Base-by-base conservation (phyloP, 805 yeast species). In the Candida arabinofermentans region DNA sequence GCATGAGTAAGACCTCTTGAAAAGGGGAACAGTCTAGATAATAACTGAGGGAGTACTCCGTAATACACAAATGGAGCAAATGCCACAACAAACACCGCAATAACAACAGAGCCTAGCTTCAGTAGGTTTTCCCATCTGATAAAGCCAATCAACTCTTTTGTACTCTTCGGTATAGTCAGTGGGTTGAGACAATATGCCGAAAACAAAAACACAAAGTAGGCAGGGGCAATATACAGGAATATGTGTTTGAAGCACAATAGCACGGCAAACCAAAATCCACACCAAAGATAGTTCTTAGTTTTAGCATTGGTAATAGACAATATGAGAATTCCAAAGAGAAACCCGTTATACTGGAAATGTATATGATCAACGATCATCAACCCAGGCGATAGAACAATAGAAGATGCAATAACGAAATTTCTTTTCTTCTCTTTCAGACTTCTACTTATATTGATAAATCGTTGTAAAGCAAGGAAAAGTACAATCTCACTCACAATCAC, bases 311-410 rank as follows among this genome's bases (percentile, higher is more conserved):
- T 79, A 29, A 93, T 73, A 16, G 93, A 77, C 16, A 83, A 72
- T 24, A 91, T 73, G 39, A 93, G 65, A 26, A 93, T 69, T 0
- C 96, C 97, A 62, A 86, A 89, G 70, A 93, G 70, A 75, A 90
- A 83, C 3, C 96, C 96, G 62, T 93, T 93, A 63, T 93, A 93
- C 67, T 93, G 99, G 71, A 93, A 93, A 61, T 93, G 99, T 26
- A 93, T 86, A 61, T 91, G 97, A 61, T 93, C 99, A 38, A 93
- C 82, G 18, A 93, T 79, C 48, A 93, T 67, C 51, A 95, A 70
- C 0, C 96, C 97, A 0, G 99, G 99, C 0, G 95, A 84, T 13
- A 93, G 67, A 4, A 81, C 86, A 21, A 93, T 72, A 24, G 96
- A 83, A 14, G 89, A 77, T 0, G 95, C 91, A 31, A 84, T 78